Evolutionary conservation across 805 yeast species (phyloP).

Genomic region (Candida fluviatilis): DNA sequence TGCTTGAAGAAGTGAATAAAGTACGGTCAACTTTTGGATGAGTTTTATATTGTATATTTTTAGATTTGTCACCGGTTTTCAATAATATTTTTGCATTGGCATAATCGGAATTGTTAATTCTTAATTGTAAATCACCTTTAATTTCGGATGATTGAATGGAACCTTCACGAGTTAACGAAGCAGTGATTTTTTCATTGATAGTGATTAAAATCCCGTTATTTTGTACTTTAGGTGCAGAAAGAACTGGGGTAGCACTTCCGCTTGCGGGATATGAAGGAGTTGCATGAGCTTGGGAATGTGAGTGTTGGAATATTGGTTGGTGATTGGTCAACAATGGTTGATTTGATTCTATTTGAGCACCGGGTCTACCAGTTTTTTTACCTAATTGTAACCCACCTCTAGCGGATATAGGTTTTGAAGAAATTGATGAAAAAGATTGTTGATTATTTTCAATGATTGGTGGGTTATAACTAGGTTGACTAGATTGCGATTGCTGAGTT

Average conservation of each 20-base stretch:
- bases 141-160: constrained; percentile 63
- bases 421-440: constrained; percentile 6
- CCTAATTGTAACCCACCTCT: constrained; percentile 82
- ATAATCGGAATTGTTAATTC: constrained; percentile 72
- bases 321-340: constrained; percentile 27
- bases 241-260: constrained; percentile 20
- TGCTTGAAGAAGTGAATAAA: constrained; percentile 51
- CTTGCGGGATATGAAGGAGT: constrained; percentile 14
- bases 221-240: constrained; percentile 23
- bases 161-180: constrained; percentile 83
- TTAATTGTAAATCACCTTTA: constrained; percentile 86
- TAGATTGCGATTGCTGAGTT: constrained; percentile 14
- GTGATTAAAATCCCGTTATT: constrained; percentile 80
- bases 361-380: constrained; percentile 37
- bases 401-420: constrained; percentile 28
- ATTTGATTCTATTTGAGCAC: constrained; percentile 16
- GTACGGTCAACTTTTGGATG: constrained; percentile 93
- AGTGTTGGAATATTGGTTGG: constrained; percentile 31
- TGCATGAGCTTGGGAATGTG: constrained; percentile 8
- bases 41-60: constrained; percentile 74
- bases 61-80: constrained; percentile 42
- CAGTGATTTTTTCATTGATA: constrained; percentile 72
- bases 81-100: constrained; percentile 65
- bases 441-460: constrained; percentile 19
- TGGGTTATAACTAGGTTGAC: constrained; percentile 27